Evolutionary conservation across 805 yeast species (phyloP).

Genomic region (Saccharomycopsis olivae): DNA sequence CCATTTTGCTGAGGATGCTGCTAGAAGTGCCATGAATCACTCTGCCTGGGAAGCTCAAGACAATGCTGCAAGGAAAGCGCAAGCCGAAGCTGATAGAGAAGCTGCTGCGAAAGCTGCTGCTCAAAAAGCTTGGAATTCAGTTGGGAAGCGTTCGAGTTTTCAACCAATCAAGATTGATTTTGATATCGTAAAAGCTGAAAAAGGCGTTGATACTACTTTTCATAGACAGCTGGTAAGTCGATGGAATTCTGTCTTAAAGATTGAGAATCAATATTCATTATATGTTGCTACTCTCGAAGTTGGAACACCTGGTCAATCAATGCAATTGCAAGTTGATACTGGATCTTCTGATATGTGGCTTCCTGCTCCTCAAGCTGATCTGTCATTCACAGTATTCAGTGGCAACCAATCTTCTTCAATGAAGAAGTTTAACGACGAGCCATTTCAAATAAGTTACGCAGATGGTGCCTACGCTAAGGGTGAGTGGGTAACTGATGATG

Average conservation of each 20-base stretch:
- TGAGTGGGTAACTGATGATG: constrained; percentile 25
- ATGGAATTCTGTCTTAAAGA: constrained; percentile 6
- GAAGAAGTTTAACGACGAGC: not conserved
- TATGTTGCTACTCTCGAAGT: constrained; percentile 35
- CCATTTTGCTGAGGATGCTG: too few species aligned
- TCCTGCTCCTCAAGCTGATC: constrained; percentile 5
- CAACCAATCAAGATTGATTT: constrained; percentile 10
- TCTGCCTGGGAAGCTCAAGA: too few species aligned
- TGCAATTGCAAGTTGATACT: constrained; percentile 55
- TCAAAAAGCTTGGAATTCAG: too few species aligned
- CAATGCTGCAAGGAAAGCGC: too few species aligned
- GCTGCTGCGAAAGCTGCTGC: too few species aligned
- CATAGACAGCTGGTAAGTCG: constrained; percentile 1
- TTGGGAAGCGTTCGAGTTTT: too few species aligned
- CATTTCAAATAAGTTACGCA: constrained; percentile 33
- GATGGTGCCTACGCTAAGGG: constrained; percentile 43
- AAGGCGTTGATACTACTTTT: not conserved
- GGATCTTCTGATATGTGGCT: constrained; percentile 74
- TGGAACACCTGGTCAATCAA: constrained; percentile 47
- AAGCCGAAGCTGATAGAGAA: too few species aligned
- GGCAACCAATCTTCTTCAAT: not conserved
- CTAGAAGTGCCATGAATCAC: too few species aligned
- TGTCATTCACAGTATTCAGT: not conserved
- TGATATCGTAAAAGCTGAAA: constrained; percentile 3
- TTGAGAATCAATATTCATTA: constrained; percentile 30